Evolutionary conservation across 768 basidiomycete genomes (phyloP), one percentile per base, ranked within the genome.

Genomic region (Clathrus columnatus): DNA sequence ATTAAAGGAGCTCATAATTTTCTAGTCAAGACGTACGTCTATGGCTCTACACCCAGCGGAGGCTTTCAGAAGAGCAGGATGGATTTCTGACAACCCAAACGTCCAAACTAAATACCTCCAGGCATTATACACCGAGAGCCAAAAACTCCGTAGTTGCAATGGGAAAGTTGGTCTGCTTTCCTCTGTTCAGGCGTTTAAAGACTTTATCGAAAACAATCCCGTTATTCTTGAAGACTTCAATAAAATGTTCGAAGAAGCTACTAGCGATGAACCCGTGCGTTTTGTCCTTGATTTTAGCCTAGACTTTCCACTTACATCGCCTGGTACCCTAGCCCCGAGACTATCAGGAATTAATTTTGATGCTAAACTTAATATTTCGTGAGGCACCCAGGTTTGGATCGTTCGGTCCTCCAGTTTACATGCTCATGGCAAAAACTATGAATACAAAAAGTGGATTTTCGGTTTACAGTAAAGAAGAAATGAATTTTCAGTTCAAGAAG

Each of bases 401-500:
- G 18, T 7, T 50, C 4, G 49, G 49, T 3, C 49, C 49, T 14
- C 61, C 61, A 5, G 42, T 62, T n/a, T 56, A 62, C 26, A 57
- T 57, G 58, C 42, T 62, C 54, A 57, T 60, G 50, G 48, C 49
- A 27, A 28, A 52, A 32, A 18, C 44, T 8, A 63, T 63, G 62
- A 56, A 60, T 41, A 62, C 62, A 5, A 55, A 57, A 21, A 61
- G 56, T 16, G 62, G 61, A 42, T 58, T 59, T 50, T 42, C 61
- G 26, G 49, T 54, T 8, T 74, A 80, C 67, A 66, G 67, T 26
- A 70, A 73, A 53, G 66, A 69, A 2, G 65, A 66, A 48, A 72
- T 83, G 51, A 83, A 84, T 54, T 61, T 44, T 0, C 62, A 68
- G 48, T 64, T 82, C 59, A 75, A 77, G 59, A 72, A 71, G 32